Conservation (phyloP, 352 stramenopile genomes). For the Elongisporangium prolatum region DNA sequence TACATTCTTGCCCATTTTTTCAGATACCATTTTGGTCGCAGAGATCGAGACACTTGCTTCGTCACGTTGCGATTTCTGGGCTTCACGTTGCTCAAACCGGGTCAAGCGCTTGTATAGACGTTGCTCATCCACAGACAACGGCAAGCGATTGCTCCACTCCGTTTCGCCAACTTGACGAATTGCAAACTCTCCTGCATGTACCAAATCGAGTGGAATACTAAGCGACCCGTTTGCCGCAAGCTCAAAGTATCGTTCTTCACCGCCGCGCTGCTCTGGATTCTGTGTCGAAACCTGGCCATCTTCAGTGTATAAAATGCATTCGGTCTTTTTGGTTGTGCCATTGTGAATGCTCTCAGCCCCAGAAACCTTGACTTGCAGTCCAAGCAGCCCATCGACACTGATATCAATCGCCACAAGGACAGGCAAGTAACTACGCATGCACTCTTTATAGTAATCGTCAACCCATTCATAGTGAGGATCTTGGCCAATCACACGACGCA, state of each 20-base stretch:
- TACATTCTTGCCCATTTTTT: constrained; percentile 67
- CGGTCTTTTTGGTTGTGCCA: constrained; percentile 66
- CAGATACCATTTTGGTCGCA: constrained; percentile 46
- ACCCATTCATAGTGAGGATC: constrained; percentile 84
- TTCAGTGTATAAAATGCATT: constrained; percentile 66
- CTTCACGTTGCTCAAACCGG: constrained; percentile 62
- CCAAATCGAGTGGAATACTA: constrained; percentile 70
- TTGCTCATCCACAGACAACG: constrained; percentile 66
- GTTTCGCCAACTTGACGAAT: constrained; percentile 83
- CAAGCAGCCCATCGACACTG: constrained; percentile 62
- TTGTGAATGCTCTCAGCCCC: constrained; percentile 72
- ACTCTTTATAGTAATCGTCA: constrained; percentile 73
- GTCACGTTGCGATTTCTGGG: constrained; percentile 50
- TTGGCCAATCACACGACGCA: constrained; percentile 61
- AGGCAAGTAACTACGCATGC: constrained; percentile 61
- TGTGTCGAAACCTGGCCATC: constrained; percentile 36
- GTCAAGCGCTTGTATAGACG: constrained; percentile 73
- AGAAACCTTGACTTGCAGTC: constrained; percentile 76
- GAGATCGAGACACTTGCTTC: constrained; percentile 37
- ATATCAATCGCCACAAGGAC: constrained; percentile 68
- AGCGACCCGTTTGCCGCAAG: constrained; percentile 46
- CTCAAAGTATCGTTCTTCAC: constrained; percentile 47
- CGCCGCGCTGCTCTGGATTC: constrained; percentile 51
- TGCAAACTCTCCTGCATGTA: constrained; percentile 63
- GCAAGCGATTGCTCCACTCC: constrained; percentile 79